Base-by-base conservation (phyloP, 805 yeast genomes). In the Metschnikowia baotianmanensis region DNA sequence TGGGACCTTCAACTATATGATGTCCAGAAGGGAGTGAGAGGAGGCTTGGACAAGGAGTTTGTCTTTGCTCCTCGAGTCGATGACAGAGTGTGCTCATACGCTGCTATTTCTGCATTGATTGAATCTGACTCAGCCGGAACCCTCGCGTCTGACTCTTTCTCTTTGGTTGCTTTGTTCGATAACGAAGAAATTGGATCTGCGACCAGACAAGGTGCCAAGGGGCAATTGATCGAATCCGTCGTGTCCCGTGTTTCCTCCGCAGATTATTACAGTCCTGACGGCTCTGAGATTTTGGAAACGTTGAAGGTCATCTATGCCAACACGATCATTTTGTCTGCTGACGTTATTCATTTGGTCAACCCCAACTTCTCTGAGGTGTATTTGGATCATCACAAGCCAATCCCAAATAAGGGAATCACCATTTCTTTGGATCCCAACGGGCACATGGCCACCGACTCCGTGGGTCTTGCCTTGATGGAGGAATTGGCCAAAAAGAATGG, bases 131-230 rank as follows among this genome's bases (percentile, higher is more conserved):
- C 50, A 12, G 58, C 55, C 21, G 53, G 50, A 3, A 36, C 38
- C 9, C 34, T 64, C 25, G 39, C 53, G 5, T 43, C 56, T 0
- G 71, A 69, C 27, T 55, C 67, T 1, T 80, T 81, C 54, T 71
- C 78, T 23, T 61, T 81, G 40, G 87, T 82, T 2, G 82, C 83
- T 3, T 67, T 84, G 49, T 83, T 77, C 52, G 93, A 86, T 55
- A 79, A 83, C 58, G 96, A 87, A 63, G 96, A 87, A 64, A 76
- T 87, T 42, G 96, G 96, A 8, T 82, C 91, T 6, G 74, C 79
- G 25, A 73, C 88, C 5, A 77, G 91, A 61, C 86, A 82, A 52
- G 96, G 96, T 52, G 89, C 89, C 35, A 78, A 77, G 55, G 91
- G 95, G 50, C 87, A 86, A 17, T 61, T 86, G 35, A 62, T 85